Percentiles rank a stretch among this genome's conserved stretches.
Conservation (phyloP, 2,329 filamentous ascomycete genomes). For the Aureobasidium sp. region DNA sequence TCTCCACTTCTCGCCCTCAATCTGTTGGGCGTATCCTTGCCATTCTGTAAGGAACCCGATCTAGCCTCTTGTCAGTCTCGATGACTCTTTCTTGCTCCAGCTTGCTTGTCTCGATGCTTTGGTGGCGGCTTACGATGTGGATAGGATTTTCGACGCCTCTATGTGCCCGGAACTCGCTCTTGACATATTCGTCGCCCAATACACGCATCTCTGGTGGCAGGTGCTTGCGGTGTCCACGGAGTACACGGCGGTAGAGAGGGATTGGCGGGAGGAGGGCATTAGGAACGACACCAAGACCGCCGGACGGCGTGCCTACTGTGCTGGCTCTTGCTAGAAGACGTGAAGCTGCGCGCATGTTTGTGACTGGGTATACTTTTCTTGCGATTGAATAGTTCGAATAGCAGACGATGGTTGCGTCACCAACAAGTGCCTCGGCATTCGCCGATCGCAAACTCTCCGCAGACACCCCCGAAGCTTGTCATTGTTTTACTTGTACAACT, state of each 20-base stretch:
- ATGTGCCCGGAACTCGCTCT: slow-evolving; percentile 83
- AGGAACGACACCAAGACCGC: slow-evolving; percentile 36
- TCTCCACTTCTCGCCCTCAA: slow-evolving; percentile 80
- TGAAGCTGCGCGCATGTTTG: slow-evolving; percentile 19
- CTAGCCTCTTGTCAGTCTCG: slow-evolving; percentile 37
- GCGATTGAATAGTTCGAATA: not conserved
- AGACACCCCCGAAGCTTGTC: not conserved
- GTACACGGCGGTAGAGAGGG: slow-evolving; percentile 76
- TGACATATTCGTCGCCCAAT: slow-evolving; percentile 87
- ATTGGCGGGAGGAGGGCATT: slow-evolving; percentile 78
- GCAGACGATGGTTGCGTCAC: slow-evolving; percentile 8
- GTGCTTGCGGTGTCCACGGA: slow-evolving; percentile 76
- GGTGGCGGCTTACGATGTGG: slow-evolving; percentile 60
- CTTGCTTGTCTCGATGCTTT: not conserved
- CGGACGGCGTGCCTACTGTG: slow-evolving; percentile 24
- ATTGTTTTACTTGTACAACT: no score
- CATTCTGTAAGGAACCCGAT: slow-evolving; percentile 95
- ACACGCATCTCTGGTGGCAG: slow-evolving; percentile 66
- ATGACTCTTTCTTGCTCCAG: not conserved
- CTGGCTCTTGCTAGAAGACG: slow-evolving; percentile 28
- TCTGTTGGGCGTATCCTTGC: slow-evolving; percentile 87
- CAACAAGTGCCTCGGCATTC: not conserved
- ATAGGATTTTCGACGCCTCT: slow-evolving; percentile 78
- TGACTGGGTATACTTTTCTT: not conserved
- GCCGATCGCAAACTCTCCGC: slow-evolving; percentile 6